These are phyloP conservation scores for Eucalyptus decipiens DNA, from an alignment of 345 rosid genomes.

Conservation along the genomic window DNA sequence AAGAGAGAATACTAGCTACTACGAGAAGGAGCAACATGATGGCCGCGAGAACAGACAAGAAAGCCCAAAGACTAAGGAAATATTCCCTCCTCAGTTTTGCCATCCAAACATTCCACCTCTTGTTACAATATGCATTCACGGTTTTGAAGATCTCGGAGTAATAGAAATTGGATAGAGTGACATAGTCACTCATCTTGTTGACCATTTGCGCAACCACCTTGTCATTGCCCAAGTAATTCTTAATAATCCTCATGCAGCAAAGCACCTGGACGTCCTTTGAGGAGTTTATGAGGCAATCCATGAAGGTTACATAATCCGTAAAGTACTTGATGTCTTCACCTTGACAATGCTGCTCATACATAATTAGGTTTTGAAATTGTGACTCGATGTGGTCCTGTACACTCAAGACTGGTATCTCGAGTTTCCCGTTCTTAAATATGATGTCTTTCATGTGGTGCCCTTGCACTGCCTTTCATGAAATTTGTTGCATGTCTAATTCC, in stretches of 20 bases:
- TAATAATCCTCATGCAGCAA: fast-evolving
- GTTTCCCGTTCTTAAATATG: neutral
- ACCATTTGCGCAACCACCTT: neutral
- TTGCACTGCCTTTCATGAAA: neutral
- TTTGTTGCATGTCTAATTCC: too few species aligned
- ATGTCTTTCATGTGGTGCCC: neutral
- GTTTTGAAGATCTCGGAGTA: too few species aligned
- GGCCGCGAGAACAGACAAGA: fast-evolving
- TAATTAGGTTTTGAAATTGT: neutral
- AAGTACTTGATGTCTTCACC: neutral
- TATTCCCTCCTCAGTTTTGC: neutral
- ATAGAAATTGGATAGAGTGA: too few species aligned
- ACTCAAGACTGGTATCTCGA: neutral
- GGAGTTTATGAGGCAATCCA: neutral
- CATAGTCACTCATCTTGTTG: neutral
- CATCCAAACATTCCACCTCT: too few species aligned
- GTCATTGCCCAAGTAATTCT: neutral
- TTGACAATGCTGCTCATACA: neutral
- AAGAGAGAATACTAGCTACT: too few species aligned
- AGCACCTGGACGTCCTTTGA: fast-evolving
- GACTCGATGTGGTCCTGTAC: neutral
- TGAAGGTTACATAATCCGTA: neutral
- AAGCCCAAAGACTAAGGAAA: neutral
- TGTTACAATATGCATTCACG: fast-evolving
- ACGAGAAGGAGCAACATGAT: too few species aligned